A percentile compares a stretch with the other conserved stretches of the same genome.
Evolutionary conservation across 192 early-diverging fungal species (phyloP).

Genomic region (Gamsiella multidivaricata): DNA sequence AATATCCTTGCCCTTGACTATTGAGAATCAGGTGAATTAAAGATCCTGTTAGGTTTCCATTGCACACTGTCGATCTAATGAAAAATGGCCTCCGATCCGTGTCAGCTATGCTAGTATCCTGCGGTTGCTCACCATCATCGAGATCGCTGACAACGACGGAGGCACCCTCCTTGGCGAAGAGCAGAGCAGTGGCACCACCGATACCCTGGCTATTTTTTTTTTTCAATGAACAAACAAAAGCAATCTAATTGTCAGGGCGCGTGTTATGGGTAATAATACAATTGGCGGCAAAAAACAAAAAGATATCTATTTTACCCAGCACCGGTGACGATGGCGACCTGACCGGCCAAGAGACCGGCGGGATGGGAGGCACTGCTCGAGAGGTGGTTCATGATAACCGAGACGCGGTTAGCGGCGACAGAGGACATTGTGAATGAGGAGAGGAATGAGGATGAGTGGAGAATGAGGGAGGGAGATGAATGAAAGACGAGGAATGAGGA

Average conservation of each 20-base stretch:
- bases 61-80: too few species aligned
- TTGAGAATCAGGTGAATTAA: neutral
- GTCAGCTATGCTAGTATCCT: neutral
- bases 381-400: slow-evolving; percentile 49
- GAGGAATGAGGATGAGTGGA: slow-evolving; percentile 1
- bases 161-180: slow-evolving; percentile 91
- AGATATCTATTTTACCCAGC: slow-evolving; percentile 71
- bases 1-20: slow-evolving; percentile 78
- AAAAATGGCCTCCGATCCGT: too few species aligned
- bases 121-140: slow-evolving; percentile 63
- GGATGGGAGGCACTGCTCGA: slow-evolving; percentile 57
- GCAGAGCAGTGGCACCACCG: slow-evolving; percentile 88
- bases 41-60: too few species aligned
- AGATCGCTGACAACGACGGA: slow-evolving; percentile 95
- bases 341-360: slow-evolving; percentile 63
- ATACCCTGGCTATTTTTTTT: slow-evolving; percentile 71
- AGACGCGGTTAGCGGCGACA: slow-evolving; percentile 32
- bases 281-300: neutral
- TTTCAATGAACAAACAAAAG: too few species aligned
- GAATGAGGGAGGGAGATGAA: neutral
- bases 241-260: too few species aligned
- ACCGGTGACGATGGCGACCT: slow-evolving; percentile 75
- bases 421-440: slow-evolving; percentile 30
- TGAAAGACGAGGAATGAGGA: neutral
- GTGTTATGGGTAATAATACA: too few species aligned